A percentile compares a stretch with the other conserved stretches of the same genome.
These are phyloP conservation scores for Umbelopsis sp. DNA, from an alignment of 371 early-diverging fungal genomes.

Conservation along the genomic window DNA sequence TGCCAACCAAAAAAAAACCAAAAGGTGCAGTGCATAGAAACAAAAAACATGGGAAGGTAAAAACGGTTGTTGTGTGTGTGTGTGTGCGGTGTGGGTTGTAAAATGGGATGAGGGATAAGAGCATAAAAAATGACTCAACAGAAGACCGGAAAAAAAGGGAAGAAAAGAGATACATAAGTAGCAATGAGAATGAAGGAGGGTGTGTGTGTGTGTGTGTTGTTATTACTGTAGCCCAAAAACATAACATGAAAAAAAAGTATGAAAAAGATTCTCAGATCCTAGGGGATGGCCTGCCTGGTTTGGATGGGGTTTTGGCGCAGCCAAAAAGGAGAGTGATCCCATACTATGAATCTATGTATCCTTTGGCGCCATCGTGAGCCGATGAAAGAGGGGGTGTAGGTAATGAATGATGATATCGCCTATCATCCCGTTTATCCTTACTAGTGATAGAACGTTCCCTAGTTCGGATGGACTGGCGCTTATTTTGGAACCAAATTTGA, in stretches of 20 bases:
- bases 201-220: too few species aligned
- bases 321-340: background rate
- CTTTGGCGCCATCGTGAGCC: conserved; percentile 9
- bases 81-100: too few species aligned
- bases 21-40: background rate
- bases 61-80: too few species aligned
- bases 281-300: too few species aligned
- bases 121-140: background rate
- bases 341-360: background rate
- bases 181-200: too few species aligned
- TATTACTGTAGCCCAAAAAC: background rate
- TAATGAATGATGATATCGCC: conserved; percentile 13
- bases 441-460: conserved; percentile 33
- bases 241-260: background rate
- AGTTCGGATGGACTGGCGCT: conserved; percentile 68
- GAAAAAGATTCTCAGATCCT: background rate
- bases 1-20: background rate
- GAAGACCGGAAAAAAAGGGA: background rate
- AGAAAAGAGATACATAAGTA: background rate
- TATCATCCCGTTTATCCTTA: conserved; percentile 9
- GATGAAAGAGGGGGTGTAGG: conserved; percentile 11
- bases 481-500: conserved; percentile 97
- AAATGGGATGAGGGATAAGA: too few species aligned
- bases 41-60: background rate
- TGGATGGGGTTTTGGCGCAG: background rate